Percentiles rank a stretch among this genome's conserved stretches.
Conservation (phyloP, 164 flowering plant genomes). For the Saururus chinensis region DNA sequence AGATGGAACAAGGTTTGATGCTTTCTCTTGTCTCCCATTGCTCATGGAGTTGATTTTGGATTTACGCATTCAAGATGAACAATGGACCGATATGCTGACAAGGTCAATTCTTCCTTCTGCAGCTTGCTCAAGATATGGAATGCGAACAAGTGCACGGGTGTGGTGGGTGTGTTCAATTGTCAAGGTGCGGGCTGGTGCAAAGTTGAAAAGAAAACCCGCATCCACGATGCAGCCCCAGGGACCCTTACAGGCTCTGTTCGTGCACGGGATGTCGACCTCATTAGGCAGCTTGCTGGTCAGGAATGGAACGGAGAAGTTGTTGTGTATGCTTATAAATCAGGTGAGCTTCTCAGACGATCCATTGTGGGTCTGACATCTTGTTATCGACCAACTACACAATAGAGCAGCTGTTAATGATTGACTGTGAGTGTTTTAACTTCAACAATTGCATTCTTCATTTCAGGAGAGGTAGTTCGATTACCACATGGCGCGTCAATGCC, state of each 20-base stretch:
- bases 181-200: conserved; percentile 99
- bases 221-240: conserved; percentile 78
- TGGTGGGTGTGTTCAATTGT: conserved; percentile 95
- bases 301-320: conserved; percentile 66
- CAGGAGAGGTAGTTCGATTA: conserved; percentile 62
- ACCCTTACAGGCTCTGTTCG: conserved; percentile 56
- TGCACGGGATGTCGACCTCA: conserved; percentile 56
- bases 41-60: background rate
- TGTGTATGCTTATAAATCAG: conserved; percentile 50
- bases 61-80: too few species aligned
- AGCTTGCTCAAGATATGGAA: conserved; percentile 96
- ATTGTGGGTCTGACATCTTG: too few species aligned
- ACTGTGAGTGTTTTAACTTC: too few species aligned
- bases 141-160: conserved; percentile 70
- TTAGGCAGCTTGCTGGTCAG: conserved; percentile 51
- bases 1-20: conserved; percentile 70
- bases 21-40: background rate
- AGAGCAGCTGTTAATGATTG: too few species aligned
- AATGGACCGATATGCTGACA: background rate
- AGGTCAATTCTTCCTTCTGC: conserved; percentile 6
- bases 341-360: too few species aligned
- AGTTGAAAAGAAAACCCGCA: conserved; percentile 64
- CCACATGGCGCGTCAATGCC: conserved; percentile 74
- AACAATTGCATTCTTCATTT: too few species aligned
- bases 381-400: too few species aligned